Conservation (phyloP, 352 stramenopile genomes). For the Halophytophthora batemanensis region DNA sequence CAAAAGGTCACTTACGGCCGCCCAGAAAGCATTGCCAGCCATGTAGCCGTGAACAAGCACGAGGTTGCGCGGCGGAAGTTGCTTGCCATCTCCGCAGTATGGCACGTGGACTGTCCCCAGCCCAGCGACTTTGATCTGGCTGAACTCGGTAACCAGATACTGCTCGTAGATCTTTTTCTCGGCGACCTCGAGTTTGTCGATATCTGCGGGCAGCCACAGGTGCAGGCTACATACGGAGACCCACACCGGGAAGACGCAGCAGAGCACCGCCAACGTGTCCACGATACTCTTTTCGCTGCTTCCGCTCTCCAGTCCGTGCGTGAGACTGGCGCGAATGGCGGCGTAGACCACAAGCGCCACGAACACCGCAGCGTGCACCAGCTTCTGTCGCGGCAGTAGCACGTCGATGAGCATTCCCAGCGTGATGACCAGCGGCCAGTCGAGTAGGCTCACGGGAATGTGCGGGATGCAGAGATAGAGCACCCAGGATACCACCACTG, state of each 20-base stretch:
- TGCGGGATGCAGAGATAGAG: slow-evolving; percentile 55
- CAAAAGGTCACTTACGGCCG: slow-evolving; percentile 32
- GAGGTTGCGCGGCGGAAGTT: slow-evolving; percentile 47
- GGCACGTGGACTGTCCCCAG: slow-evolving; percentile 75
- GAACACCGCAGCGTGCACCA: slow-evolving; percentile 29
- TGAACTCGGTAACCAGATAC: slow-evolving; percentile 59
- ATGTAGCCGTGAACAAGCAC: slow-evolving; percentile 81
- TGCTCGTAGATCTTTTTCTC: slow-evolving; percentile 70
- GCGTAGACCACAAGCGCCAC: slow-evolving; percentile 40
- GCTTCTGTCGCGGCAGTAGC: slow-evolving; percentile 24
- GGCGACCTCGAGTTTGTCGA: slow-evolving; percentile 41
- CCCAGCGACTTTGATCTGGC: slow-evolving; percentile 48
- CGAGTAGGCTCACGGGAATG: slow-evolving; percentile 40
- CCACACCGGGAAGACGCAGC: slow-evolving; percentile 50
- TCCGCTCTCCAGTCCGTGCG: slow-evolving; percentile 28
- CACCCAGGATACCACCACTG: slow-evolving; percentile 31
- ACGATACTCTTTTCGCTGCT: slow-evolving; percentile 34
- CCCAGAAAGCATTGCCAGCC: slow-evolving; percentile 74
- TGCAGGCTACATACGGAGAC: slow-evolving; percentile 41
- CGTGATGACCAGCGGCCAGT: slow-evolving; percentile 61
- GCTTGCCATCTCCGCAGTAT: slow-evolving; percentile 61
- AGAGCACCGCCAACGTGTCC: slow-evolving; percentile 33
- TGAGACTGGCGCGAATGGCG: slow-evolving; percentile 38
- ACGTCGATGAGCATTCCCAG: slow-evolving; percentile 25
- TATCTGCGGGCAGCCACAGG: slow-evolving; percentile 59